Percentiles rank a stretch among this genome's conserved stretches.
These are phyloP conservation scores for Colletotrichum neosansevieriae DNA, from an alignment of 2,329 filamentous ascomycete genomes.

Conservation along the genomic window DNA sequence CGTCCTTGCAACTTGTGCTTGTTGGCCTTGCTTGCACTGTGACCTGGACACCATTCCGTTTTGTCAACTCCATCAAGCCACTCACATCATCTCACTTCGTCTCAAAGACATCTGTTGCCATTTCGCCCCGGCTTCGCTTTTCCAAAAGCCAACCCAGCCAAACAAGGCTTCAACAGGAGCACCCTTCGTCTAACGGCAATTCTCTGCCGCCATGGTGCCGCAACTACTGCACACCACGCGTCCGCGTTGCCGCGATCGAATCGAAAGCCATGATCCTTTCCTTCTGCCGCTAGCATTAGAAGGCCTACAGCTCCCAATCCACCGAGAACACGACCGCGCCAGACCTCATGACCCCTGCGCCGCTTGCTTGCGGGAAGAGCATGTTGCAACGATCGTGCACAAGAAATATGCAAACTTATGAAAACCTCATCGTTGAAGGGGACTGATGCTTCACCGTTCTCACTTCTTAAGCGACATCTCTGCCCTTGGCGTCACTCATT, in stretches of 20 bases:
- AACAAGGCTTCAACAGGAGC: neutral
- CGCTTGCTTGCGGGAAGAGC: neutral
- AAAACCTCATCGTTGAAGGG: neutral
- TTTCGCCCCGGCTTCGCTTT: neutral
- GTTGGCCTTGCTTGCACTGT: neutral
- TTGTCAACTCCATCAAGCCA: slow-evolving; percentile 20
- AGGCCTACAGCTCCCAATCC: neutral
- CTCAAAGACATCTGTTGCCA: neutral
- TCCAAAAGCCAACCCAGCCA: neutral
- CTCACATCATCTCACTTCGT: slow-evolving; percentile 25
- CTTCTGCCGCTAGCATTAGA: neutral
- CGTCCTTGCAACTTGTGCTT: neutral
- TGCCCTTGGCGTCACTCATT: neutral
- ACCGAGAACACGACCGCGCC: slow-evolving; percentile 16
- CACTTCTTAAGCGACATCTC: neutral
- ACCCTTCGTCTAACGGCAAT: no score
- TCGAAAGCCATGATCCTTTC: slow-evolving; percentile 3
- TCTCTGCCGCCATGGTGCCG: slow-evolving; percentile 20
- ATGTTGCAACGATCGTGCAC: neutral
- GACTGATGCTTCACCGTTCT: neutral
- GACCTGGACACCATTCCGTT: slow-evolving; percentile 2
- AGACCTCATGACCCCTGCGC: neutral
- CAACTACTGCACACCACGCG: slow-evolving; percentile 25
- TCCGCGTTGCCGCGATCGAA: slow-evolving; percentile 15
- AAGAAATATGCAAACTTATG: neutral